Base-by-base conservation (phyloP, 805 yeast species). In the Cyberlindnera mississippiensis region DNA sequence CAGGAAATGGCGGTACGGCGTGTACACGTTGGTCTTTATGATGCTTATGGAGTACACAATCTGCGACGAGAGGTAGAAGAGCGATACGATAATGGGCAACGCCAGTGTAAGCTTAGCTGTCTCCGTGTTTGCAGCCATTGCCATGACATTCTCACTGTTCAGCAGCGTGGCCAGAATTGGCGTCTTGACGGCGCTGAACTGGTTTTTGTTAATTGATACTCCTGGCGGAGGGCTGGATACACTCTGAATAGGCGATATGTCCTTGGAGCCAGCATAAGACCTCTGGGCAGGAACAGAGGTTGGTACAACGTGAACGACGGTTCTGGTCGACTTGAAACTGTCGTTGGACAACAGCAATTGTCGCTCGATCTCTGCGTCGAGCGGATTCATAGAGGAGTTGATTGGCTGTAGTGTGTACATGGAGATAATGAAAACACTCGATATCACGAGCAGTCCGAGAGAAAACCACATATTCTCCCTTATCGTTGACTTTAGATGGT, bases 1-100 rank as follows among this genome's bases (percentile, higher is more conserved):
- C 95, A 59, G 96, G 96, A 35, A 85, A 93, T 10, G 96, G 95
- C 40, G 87, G 87, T 51, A 96, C 84, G 38, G 88, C 95, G 36
- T 78, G 95, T 60, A 75, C 95, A 52, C 96, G 95, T 8, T 73
- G 83, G 59, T 82, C 86, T 41, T 74, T 85, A 56, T 96, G 84
- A 69, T 74, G 85, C 62, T 83, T 82, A 59, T 82, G 73, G 60
- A 63, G 58, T 64, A 68, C 57, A 64, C 28, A 49, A 62, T 52
- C 32, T 71, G 63, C 10, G 56, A 50, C 2, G 35, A 48, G 28
- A 56, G 56, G 20, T 50, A 62, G 8, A 57, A 46, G 15, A 37
- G 38, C 2, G 46, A 44, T 8, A 55, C 63, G 7, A 59, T 56
- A 4, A 73, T 64, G 44, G 47, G 46, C 6, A 43, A 26, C 13